Evolutionary conservation across 768 basidiomycete genomes (phyloP).

Genomic region (Boletus rubroflammeus): DNA sequence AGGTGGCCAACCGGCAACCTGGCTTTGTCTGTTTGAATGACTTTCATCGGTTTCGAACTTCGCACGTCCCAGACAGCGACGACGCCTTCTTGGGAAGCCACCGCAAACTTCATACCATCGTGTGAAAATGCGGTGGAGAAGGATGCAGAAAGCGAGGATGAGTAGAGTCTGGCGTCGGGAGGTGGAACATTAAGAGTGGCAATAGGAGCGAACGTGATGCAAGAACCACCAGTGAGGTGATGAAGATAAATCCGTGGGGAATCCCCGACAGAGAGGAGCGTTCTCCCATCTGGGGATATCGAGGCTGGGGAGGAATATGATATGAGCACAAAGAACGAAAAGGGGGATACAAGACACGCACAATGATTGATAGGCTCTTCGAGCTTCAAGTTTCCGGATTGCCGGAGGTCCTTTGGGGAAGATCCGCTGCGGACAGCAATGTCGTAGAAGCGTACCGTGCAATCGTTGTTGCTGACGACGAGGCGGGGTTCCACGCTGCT

Average conservation of each 20-base stretch:
- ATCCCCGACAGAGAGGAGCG: slow-evolving; percentile 87
- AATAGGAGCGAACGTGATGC: slow-evolving; percentile 61
- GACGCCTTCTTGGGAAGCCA: slow-evolving; percentile 78
- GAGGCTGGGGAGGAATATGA: slow-evolving; percentile 52
- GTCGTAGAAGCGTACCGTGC: slow-evolving; percentile 76
- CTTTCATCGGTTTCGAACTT: slow-evolving; percentile 64
- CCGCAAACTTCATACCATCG: slow-evolving; percentile 75
- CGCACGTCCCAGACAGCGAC: slow-evolving; percentile 83
- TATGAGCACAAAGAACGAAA: slow-evolving; percentile 4
- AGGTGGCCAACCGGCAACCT: slow-evolving; percentile 29
- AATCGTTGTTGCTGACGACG: slow-evolving; percentile 84
- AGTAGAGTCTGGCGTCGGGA: slow-evolving; percentile 42
- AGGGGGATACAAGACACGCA: slow-evolving; percentile 35
- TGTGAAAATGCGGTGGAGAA: slow-evolving; percentile 79
- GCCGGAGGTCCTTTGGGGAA: slow-evolving; percentile 40
- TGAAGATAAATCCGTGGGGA: slow-evolving; percentile 84
- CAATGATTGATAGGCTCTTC: slow-evolving; percentile 81
- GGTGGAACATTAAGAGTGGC: slow-evolving; percentile 64
- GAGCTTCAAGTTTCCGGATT: slow-evolving; percentile 53
- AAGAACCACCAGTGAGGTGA: slow-evolving; percentile 62
- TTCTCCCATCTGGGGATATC: slow-evolving; percentile 84
- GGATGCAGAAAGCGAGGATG: slow-evolving; percentile 56
- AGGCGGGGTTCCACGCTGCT: slow-evolving; percentile 73
- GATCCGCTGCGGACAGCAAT: slow-evolving; percentile 52
- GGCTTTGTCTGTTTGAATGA: slow-evolving; percentile 53